phyloP scores from a whole-genome alignment of 768 basidiomycete genomes.

The Amanita inopinata region DNA sequence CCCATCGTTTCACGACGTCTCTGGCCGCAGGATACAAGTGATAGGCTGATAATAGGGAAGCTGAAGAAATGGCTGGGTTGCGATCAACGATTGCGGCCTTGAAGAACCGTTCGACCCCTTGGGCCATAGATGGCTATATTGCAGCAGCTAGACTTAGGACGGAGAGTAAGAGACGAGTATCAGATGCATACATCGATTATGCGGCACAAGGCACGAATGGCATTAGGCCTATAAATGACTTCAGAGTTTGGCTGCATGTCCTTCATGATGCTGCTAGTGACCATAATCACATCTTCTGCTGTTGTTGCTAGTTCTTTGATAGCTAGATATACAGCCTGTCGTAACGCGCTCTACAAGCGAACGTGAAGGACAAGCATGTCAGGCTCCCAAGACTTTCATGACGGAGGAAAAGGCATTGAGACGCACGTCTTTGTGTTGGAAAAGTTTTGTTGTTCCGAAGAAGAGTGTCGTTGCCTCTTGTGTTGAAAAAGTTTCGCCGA shows the following conservation, averaged over 20 bases:
- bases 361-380: conserved; percentile 9
- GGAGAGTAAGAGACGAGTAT: not conserved
- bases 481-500: conserved; percentile 88
- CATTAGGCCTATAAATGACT: conserved; percentile 96
- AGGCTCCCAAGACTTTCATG: not conserved
- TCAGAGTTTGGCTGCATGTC: conserved; percentile 99
- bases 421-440: conserved; percentile 98
- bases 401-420: not conserved
- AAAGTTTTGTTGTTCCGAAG: conserved; percentile 97
- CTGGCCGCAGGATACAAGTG: conserved; percentile 91
- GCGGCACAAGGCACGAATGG: conserved; percentile 90
- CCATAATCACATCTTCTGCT: conserved; percentile 99
- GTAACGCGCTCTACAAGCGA: conserved; percentile 66
- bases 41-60: conserved; percentile 94
- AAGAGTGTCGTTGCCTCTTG: conserved; percentile 97
- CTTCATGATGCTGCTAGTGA: conserved; percentile 99
- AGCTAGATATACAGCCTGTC: conserved; percentile 96
- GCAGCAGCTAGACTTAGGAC: not conserved
- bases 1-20: conserved; percentile 97
- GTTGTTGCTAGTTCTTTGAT: conserved; percentile 94
- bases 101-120: conserved; percentile 98
- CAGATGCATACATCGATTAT: conserved; percentile 84
- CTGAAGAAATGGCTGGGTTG: conserved; percentile 90
- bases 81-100: conserved; percentile 98
- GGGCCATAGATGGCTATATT: conserved; percentile 90